These are phyloP conservation scores for Chytriomyces sp. DNA, from an alignment of 192 early-diverging fungal species.

Conservation along the genomic window DNA sequence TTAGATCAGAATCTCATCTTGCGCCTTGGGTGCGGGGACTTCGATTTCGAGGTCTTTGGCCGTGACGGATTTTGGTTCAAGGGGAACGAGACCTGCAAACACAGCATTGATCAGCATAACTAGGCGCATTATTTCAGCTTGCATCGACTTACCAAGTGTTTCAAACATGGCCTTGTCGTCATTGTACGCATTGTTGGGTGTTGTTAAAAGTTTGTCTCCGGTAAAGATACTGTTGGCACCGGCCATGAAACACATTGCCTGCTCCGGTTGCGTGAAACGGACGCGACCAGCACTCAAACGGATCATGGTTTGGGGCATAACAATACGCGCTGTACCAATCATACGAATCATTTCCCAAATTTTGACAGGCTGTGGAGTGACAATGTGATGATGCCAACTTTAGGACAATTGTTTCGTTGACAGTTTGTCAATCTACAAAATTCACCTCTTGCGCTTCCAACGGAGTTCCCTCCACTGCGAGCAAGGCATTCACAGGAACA, in stretches of 20 bases:
- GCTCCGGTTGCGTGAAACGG: slow-evolving; percentile 70
- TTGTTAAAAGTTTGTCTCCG: slow-evolving; percentile 81
- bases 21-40: neutral
- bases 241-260: slow-evolving; percentile 78
- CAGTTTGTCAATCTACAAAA: neutral
- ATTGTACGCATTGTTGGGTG: slow-evolving; percentile 74
- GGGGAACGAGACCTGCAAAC: slow-evolving; percentile 13
- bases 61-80: slow-evolving; percentile 10
- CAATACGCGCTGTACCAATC: slow-evolving; percentile 82
- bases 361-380: slow-evolving; percentile 64
- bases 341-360: slow-evolving; percentile 84
- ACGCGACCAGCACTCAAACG: slow-evolving; percentile 78
- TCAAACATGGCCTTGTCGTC: slow-evolving; percentile 79
- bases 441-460: slow-evolving; percentile 70
- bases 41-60: neutral
- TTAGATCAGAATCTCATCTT: neutral
- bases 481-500: slow-evolving; percentile 80
- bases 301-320: slow-evolving; percentile 77
- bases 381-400: neutral
- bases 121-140: neutral
- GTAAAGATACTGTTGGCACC: slow-evolving; percentile 88
- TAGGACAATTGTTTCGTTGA: neutral
- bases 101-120: neutral
- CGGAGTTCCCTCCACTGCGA: slow-evolving; percentile 83
- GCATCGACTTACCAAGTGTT: slow-evolving; percentile 52